A percentile compares a stretch with the other conserved stretches of the same genome.
phyloP scores from a whole-genome alignment of 2,329 filamentous ascomycete genomes.

The Neofusicoccum sp. region DNA sequence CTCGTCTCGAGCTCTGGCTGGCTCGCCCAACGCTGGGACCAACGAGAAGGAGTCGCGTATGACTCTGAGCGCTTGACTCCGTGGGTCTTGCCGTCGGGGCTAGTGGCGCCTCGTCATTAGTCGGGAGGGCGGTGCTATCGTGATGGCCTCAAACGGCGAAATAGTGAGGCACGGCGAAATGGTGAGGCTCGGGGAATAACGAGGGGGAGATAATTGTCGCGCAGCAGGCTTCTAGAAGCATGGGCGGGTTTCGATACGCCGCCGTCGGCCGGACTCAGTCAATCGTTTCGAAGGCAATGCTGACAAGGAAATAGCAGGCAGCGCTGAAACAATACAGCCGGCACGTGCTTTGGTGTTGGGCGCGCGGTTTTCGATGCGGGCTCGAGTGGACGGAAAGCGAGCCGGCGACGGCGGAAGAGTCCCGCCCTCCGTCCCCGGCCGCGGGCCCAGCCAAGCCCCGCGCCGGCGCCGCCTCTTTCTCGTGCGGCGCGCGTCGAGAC shows the following conservation, averaged over 20 bases:
- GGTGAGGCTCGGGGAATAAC: conserved; percentile 1
- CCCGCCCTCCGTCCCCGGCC: neutral
- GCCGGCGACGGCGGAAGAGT: neutral
- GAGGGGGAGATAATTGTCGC: neutral
- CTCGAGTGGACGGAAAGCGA: neutral
- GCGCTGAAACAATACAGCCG: neutral
- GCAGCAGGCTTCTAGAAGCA: neutral
- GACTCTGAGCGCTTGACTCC: too few species aligned
- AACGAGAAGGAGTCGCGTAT: too few species aligned
- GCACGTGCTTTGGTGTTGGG: neutral
- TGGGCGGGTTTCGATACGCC: neutral
- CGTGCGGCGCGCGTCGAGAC: too few species aligned
- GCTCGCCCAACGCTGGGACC: too few species aligned
- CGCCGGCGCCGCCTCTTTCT: too few species aligned
- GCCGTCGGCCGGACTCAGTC: neutral
- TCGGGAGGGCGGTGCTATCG: neutral
- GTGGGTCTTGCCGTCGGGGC: too few species aligned
- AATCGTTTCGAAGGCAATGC: neutral
- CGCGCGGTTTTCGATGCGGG: neutral
- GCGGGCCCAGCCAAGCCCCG: too few species aligned
- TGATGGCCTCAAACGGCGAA: neutral
- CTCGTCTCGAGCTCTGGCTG: too few species aligned
- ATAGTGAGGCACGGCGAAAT: neutral
- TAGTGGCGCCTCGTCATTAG: neutral
- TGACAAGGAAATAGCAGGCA: neutral